Conservation (phyloP, 1,284 basidiomycete genomes). For the Pseudozyma sp. region DNA sequence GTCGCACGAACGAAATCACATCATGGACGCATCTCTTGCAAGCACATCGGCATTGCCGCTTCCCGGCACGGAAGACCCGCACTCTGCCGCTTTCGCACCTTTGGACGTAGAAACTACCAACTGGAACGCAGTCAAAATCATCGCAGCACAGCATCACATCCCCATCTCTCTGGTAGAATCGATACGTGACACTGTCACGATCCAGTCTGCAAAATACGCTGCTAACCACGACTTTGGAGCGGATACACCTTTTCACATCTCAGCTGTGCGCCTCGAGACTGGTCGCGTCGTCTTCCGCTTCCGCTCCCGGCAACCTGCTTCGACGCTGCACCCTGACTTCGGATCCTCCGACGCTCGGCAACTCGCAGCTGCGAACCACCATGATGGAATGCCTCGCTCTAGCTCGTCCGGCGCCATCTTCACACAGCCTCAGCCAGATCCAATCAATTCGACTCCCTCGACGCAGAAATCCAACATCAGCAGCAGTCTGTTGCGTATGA, state of each 20-base stretch:
- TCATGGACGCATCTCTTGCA: constrained; percentile 1
- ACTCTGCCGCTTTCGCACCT: not conserved
- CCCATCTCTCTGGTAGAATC: constrained; percentile 29
- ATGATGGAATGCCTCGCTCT: constrained; percentile 40
- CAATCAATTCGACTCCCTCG: constrained; percentile 1
- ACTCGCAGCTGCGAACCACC: constrained; percentile 1
- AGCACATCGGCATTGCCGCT: constrained; percentile 14
- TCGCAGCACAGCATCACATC: constrained; percentile 57
- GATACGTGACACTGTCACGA: constrained; percentile 20
- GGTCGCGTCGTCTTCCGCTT: constrained; percentile 57
- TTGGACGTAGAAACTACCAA: constrained; percentile 63
- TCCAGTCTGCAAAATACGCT: constrained; percentile 5
- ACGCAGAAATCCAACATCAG: constrained; percentile 7
- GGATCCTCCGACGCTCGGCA: not conserved
- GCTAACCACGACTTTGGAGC: constrained; percentile 47
- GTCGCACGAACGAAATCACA: not conserved
- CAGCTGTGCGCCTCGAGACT: constrained; percentile 40
- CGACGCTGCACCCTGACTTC: not conserved
- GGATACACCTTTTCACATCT: constrained; percentile 55
- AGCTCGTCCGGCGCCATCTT: constrained; percentile 42
- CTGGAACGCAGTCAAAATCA: constrained; percentile 60
- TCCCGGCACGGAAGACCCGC: not conserved
- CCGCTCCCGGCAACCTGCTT: constrained; percentile 22
- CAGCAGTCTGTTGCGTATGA: constrained; percentile 39
- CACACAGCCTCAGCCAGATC: constrained; percentile 13